A percentile compares a stretch with the other conserved stretches of the same genome.
Evolutionary conservation across 2,329 filamentous ascomycete genomes (phyloP).

Genomic region (Alternaria sp.): DNA sequence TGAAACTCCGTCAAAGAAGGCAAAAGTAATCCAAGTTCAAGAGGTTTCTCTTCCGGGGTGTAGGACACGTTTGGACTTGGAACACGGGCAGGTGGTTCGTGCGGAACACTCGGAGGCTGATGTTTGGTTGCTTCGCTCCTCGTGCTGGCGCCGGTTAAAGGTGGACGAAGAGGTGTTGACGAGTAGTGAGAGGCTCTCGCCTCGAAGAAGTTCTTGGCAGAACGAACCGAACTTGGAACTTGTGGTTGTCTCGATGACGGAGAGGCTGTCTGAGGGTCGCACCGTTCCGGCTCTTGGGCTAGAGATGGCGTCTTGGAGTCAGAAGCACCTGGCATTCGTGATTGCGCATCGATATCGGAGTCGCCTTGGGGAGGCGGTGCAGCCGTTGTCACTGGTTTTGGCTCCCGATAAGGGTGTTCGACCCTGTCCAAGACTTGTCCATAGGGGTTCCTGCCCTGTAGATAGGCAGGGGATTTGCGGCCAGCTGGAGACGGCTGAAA

Average conservation of each 20-base stretch:
- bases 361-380: slow-evolving; percentile 34
- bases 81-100: not conserved
- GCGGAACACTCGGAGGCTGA: not conserved
- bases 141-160: slow-evolving; percentile 17
- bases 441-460: slow-evolving; percentile 46
- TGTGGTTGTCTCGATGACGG: slow-evolving; percentile 23
- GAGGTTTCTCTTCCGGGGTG: not conserved
- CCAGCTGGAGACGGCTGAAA: slow-evolving; percentile 18
- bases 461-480: slow-evolving; percentile 39
- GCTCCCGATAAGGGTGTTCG: slow-evolving; percentile 34
- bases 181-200: slow-evolving; percentile 31
- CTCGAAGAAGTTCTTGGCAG: slow-evolving; percentile 43
- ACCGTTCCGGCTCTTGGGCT: slow-evolving; percentile 5
- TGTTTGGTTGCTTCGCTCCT: slow-evolving; percentile 13
- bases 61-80: slow-evolving; percentile 4
- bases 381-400: slow-evolving; percentile 9
- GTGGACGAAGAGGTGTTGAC: slow-evolving; percentile 24
- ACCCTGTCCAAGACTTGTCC: slow-evolving; percentile 39
- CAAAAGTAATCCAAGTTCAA: not conserved
- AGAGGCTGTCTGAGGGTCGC: slow-evolving; percentile 15
- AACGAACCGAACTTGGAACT: slow-evolving; percentile 35
- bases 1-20: not conserved
- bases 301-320: slow-evolving; percentile 32
- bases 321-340: slow-evolving; percentile 29
- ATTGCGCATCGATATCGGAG: slow-evolving; percentile 30